Percentiles rank a stretch among this genome's conserved stretches.
These are phyloP conservation scores for Cladorrhinum sp. DNA, from an alignment of 2,329 filamentous ascomycete species.

Conservation along the genomic window DNA sequence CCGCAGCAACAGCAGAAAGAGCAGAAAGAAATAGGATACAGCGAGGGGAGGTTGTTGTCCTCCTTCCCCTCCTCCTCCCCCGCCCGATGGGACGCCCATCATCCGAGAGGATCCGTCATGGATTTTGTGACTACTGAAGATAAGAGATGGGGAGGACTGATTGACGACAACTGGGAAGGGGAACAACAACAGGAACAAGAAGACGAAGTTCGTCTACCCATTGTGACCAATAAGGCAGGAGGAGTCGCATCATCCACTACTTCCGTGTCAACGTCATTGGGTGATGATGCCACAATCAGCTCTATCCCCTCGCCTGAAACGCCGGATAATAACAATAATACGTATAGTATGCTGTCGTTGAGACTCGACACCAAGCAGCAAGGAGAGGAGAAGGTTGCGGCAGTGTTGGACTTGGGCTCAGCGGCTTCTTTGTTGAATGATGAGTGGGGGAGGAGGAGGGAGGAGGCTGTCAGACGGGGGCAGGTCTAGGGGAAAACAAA, in stretches of 20 bases:
- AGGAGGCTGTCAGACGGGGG: not conserved
- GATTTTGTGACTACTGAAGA: not conserved
- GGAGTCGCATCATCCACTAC: not conserved
- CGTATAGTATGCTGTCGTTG: not conserved
- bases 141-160: not conserved
- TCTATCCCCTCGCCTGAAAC: not conserved
- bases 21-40: too few relatives aligned
- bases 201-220: not conserved
- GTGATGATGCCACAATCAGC: not conserved
- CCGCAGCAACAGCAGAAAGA: too few relatives aligned
- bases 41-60: too few relatives aligned
- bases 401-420: not conserved
- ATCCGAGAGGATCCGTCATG: too few relatives aligned
- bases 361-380: not conserved
- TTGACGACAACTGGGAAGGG: not conserved
- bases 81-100: too few relatives aligned
- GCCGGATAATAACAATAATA: not conserved
- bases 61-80: too few relatives aligned
- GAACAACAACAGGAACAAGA: not conserved
- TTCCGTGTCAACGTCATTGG: not conserved
- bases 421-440: constrained; percentile 1
- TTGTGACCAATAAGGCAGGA: not conserved
- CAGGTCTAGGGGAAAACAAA: not conserved
- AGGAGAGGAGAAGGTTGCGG: not conserved
- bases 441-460: constrained; percentile 5